phyloP scores from a whole-genome alignment of 176 grass and related monocot genomes.

The Oryza meyeriana region DNA sequence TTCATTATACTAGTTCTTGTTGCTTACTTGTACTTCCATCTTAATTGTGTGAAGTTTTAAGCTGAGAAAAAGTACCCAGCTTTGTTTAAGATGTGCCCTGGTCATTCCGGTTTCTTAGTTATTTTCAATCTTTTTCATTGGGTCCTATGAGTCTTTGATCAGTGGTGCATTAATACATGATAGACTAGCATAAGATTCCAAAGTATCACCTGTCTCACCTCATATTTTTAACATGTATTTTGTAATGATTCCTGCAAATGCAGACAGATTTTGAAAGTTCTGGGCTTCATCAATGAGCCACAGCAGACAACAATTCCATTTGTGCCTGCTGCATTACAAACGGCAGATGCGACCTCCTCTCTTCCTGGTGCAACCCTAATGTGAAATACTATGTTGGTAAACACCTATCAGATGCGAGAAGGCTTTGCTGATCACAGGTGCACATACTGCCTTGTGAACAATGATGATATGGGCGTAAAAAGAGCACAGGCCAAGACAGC shows the following conservation, averaged over 20 bases:
- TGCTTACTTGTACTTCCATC: background rate
- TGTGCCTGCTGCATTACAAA: slow-evolving; percentile 47
- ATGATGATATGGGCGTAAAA: background rate
- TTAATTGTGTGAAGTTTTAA: slow-evolving; percentile 6
- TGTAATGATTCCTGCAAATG: slow-evolving; percentile 21
- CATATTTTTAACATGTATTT: slow-evolving; percentile 13
- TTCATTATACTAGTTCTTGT: background rate
- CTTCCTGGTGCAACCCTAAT: slow-evolving; percentile 64
- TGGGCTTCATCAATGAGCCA: slow-evolving; percentile 68
- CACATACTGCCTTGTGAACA: background rate
- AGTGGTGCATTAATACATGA: background rate
- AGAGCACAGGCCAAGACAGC: slow-evolving; percentile 22
- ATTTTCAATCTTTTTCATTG: background rate
- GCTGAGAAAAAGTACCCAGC: background rate
- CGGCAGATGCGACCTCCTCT: slow-evolving; percentile 54
- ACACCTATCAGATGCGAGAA: slow-evolving; percentile 25
- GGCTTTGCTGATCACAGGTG: slow-evolving; percentile 11
- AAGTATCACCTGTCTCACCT: background rate
- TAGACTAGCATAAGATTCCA: background rate
- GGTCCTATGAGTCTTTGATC: background rate
- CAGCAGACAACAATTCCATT: slow-evolving; percentile 53
- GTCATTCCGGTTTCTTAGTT: background rate
- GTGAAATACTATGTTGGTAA: slow-evolving; percentile 42
- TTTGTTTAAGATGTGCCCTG: background rate
- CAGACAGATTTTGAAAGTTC: slow-evolving; percentile 71